A percentile compares a stretch with the other conserved stretches of the same genome.
phyloP scores from a whole-genome alignment of 2,329 filamentous ascomycete genomes.

The Exophiala aquamarina region DNA sequence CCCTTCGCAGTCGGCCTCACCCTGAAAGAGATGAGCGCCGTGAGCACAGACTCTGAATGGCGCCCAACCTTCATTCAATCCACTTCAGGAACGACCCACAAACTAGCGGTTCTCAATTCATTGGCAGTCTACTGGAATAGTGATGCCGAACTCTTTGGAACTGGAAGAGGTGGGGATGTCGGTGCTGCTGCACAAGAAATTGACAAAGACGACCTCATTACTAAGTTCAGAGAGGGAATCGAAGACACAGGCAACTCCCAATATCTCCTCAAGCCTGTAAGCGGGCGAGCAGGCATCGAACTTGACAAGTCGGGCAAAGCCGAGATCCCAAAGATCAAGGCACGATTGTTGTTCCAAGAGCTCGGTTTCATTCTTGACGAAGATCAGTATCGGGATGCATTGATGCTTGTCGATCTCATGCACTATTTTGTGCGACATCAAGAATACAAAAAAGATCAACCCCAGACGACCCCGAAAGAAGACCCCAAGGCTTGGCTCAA shows the following conservation, averaged over 20 bases:
- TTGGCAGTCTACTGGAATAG: conserved; percentile 98
- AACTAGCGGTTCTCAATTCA: conserved; percentile 85
- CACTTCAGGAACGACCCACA: conserved; percentile 79
- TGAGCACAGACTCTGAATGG: conserved; percentile 95
- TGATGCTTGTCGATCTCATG: conserved; percentile 98
- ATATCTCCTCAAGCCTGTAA: conserved; percentile 94
- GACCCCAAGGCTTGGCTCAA: conserved; percentile 88
- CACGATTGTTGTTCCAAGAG: conserved; percentile 89
- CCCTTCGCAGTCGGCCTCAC: conserved; percentile 92
- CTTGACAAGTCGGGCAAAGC: conserved; percentile 87
- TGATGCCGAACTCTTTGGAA: conserved; percentile 78
- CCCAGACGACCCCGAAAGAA: conserved; percentile 80
- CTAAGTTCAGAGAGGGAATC: conserved; percentile 76
- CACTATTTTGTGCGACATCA: conserved; percentile 98
- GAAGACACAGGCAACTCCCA: conserved; percentile 77
- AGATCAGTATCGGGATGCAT: conserved; percentile 90
- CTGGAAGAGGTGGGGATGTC: conserved; percentile 70
- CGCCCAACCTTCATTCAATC: conserved; percentile 94
- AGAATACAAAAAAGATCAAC: conserved; percentile 91
- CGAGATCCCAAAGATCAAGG: conserved; percentile 82
- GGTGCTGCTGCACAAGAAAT: conserved; percentile 60
- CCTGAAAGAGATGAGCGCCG: conserved; percentile 91
- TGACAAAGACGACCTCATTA: conserved; percentile 73
- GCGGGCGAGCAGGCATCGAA: conserved; percentile 89
- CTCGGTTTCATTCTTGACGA: conserved; percentile 98